These are phyloP conservation scores for Malassezia furfur DNA, from an alignment of 1,284 basidiomycete species.

Conservation along the genomic window DNA sequence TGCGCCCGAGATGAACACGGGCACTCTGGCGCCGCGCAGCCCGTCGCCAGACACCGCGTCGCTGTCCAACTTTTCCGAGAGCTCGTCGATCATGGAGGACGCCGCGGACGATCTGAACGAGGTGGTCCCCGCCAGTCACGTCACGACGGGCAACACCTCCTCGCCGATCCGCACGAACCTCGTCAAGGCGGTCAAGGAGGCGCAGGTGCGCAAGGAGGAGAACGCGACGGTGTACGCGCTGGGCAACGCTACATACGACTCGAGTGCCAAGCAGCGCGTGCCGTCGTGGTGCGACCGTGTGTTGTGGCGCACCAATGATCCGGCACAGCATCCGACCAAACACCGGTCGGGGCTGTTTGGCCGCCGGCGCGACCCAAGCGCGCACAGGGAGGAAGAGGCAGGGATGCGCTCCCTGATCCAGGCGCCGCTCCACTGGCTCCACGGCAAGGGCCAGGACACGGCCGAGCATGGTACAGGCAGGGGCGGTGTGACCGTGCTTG, in stretches of 20 bases:
- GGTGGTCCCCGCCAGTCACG: neutral
- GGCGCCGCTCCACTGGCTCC: neutral
- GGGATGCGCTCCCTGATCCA: neutral
- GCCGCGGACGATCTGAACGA: neutral
- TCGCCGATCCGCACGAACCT: neutral
- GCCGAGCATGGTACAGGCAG: neutral
- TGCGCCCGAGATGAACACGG: neutral
- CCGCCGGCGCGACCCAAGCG: neutral
- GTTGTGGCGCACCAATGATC: constrained; percentile 33
- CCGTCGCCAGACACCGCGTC: neutral
- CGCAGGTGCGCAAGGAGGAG: neutral
- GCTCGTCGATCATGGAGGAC: constrained; percentile 9
- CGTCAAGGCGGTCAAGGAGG: neutral
- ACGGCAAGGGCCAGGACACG: neutral
- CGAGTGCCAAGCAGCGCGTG: constrained; percentile 52
- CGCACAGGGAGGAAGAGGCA: neutral
- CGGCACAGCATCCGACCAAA: neutral
- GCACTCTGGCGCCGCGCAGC: neutral
- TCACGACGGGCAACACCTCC: neutral
- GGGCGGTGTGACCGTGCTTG: neutral
- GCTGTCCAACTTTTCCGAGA: constrained; percentile 1
- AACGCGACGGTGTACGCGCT: neutral
- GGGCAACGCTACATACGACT: constrained; percentile 48
- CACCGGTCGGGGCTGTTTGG: neutral
- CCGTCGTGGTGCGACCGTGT: constrained; percentile 51